Evolutionary conservation across 768 basidiomycete genomes (phyloP).

Genomic region (Tylopilus sp.): DNA sequence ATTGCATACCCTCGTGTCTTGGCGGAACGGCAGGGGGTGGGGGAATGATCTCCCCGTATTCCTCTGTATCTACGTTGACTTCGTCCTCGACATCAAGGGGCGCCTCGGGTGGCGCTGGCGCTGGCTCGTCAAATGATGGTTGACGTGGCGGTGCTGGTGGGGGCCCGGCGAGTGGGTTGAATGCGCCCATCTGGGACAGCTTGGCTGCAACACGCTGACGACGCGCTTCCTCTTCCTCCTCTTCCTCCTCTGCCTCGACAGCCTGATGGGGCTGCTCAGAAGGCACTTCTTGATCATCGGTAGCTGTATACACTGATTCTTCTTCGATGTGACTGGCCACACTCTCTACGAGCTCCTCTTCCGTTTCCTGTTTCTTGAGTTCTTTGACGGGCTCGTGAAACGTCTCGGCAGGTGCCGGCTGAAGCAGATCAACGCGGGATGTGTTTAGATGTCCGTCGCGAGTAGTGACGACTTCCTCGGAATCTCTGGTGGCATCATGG

Average conservation of each 20-base stretch:
- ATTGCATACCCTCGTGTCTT: constrained; percentile 20
- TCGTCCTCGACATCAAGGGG: constrained; percentile 20
- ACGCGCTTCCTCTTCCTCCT: constrained; percentile 51
- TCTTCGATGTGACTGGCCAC: not conserved
- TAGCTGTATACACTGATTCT: not conserved
- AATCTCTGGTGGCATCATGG: constrained; percentile 5
- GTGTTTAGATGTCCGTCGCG: not conserved
- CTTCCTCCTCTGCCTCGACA: constrained; percentile 35
- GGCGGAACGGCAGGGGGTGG: constrained; percentile 20
- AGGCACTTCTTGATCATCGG: constrained; percentile 1
- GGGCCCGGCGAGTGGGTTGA: constrained; percentile 49
- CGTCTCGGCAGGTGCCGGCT: not conserved
- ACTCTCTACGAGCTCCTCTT: constrained; percentile 11
- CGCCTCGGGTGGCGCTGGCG: not conserved
- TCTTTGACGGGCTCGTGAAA: constrained; percentile 10
- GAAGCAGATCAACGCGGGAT: not conserved
- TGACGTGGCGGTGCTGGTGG: constrained; percentile 22
- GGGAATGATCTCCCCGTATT: constrained; percentile 19
- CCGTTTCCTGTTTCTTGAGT: constrained; percentile 10
- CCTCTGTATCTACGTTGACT: constrained; percentile 24
- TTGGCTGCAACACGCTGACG: constrained; percentile 57
- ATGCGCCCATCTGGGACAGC: constrained; percentile 59
- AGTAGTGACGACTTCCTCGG: constrained; percentile 10
- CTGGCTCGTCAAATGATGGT: constrained; percentile 11
- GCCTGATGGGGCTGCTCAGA: constrained; percentile 1